Conservation (phyloP, 75 land plant genomes). For the Pseudotsuga menziesii region DNA sequence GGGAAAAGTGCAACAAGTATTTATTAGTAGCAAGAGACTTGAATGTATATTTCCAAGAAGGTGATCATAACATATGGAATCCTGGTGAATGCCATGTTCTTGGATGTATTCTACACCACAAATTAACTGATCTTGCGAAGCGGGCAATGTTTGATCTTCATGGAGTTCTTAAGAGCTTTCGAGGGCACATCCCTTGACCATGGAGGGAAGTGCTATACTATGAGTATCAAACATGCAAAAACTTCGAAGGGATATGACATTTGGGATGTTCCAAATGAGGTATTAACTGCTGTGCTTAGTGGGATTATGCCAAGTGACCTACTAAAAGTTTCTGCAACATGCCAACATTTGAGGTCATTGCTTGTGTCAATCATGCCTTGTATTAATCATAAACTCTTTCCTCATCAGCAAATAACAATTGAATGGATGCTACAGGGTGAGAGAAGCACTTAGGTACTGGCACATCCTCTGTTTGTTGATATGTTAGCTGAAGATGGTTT, state of each 20-base stretch:
- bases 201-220: slow-evolving; percentile 19
- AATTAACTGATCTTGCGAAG: slow-evolving; percentile 19
- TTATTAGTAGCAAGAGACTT: slow-evolving; percentile 14
- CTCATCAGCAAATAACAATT: slow-evolving; percentile 89
- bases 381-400: slow-evolving; percentile 82
- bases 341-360: slow-evolving; percentile 63
- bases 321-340: slow-evolving; percentile 59
- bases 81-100: slow-evolving; percentile 71
- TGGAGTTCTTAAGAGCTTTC: slow-evolving; percentile 78
- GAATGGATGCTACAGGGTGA: slow-evolving; percentile 96
- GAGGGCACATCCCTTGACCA: slow-evolving; percentile 35
- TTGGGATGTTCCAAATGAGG: slow-evolving; percentile 74
- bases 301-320: slow-evolving; percentile 72
- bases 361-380: slow-evolving; percentile 79
- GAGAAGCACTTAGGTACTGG: slow-evolving; percentile 34
- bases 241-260: slow-evolving; percentile 30
- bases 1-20: slow-evolving; percentile 57
- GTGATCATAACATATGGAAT: slow-evolving; percentile 41
- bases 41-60: slow-evolving; percentile 3
- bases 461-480: slow-evolving; percentile 66
- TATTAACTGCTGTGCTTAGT: slow-evolving; percentile 49
- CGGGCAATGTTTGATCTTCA: slow-evolving; percentile 67
- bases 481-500: slow-evolving; percentile 83
- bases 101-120: slow-evolving; percentile 53
- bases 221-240: slow-evolving; percentile 42